These are phyloP conservation scores for Neurospora sp. DNA, from an alignment of 495 filamentous ascomycete species.

Conservation along the genomic window DNA sequence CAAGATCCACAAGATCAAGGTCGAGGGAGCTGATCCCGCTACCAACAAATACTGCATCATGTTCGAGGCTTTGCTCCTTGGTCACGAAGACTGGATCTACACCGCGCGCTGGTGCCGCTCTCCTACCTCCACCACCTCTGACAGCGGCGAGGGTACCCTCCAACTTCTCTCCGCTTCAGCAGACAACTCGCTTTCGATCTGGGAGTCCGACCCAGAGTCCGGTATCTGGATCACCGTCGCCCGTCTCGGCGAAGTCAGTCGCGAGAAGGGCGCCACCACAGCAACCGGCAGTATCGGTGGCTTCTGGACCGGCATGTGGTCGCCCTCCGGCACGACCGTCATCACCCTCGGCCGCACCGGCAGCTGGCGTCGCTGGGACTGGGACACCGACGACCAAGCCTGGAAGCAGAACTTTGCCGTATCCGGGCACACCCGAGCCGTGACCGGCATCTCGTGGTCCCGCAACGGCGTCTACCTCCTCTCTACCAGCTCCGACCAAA, in stretches of 20 bases:
- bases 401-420: constrained; percentile 74
- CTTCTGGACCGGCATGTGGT: constrained; percentile 94
- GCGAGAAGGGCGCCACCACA: constrained; percentile 87
- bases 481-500: constrained; percentile 86
- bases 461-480: constrained; percentile 74
- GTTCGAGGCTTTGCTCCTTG: constrained; percentile 89
- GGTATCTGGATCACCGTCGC: constrained; percentile 83
- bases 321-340: constrained; percentile 61
- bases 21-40: constrained; percentile 21
- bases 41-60: constrained; percentile 60
- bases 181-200: constrained; percentile 88
- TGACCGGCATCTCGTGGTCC: constrained; percentile 77
- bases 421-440: constrained; percentile 72
- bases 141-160: constrained; percentile 29
- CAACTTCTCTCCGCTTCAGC: constrained; percentile 86
- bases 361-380: constrained; percentile 79
- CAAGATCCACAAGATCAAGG: constrained; percentile 64
- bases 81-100: constrained; percentile 98
- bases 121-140: constrained; percentile 13
- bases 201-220: constrained; percentile 71
- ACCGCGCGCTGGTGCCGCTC: constrained; percentile 64
- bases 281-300: constrained; percentile 93
- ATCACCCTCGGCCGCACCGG: constrained; percentile 82
- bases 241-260: constrained; percentile 83
- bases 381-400: constrained; percentile 35